Base-by-base conservation (phyloP, 2,329 filamentous ascomycete species). In the Colletotrichum tanaceti region DNA sequence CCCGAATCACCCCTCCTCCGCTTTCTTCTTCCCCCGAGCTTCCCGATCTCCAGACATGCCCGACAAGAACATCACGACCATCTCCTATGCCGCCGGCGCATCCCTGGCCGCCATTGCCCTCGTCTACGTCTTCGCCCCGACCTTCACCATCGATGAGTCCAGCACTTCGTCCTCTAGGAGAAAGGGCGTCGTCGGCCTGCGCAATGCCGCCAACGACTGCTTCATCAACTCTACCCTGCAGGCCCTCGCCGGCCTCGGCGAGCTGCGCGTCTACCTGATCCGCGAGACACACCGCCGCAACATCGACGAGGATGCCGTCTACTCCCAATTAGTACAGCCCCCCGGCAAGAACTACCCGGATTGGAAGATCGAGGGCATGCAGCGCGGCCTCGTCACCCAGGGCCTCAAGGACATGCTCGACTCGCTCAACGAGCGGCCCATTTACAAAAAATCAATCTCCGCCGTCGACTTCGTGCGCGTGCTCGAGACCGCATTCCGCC, bases 221-320 rank as follows among this genome's bases (percentile, higher is more conserved):
- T 96, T 95, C 80, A 98, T 98, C 83, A 99, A 99, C 80, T 97
- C 94, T 28, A 92, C 97, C 22, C 87, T 99, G 43, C 96, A 99
- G 82, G 94, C 93, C 9, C 86, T 99, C 50, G 95, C 96, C 16
- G 96, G 96, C 3, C 84, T 98, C 39, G 92, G 92, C 58, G 94
- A 98, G 77, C 84, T 99, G 76, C 90, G 96, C 71, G 81, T 96
- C 73, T 99, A 98, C 81, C 84, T 99, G 71, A 98, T 98, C 76
- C 89, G 93, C 73, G 95, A 98, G 81, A 91, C 92, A 41, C 93
- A 98, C 79, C 88, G 94, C 70, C 89, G 95, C 72, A 87, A 88
- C 72, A 87, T 98, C 70, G 93, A 97, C 77, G 92, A 92, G 24
- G 84, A 88, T 0, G 89, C 89, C 74, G 86, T 97, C 22, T 98